Conservation (phyloP, 225 moss, liverwort and hornwort genomes). For the Marchantia paleacea region DNA sequence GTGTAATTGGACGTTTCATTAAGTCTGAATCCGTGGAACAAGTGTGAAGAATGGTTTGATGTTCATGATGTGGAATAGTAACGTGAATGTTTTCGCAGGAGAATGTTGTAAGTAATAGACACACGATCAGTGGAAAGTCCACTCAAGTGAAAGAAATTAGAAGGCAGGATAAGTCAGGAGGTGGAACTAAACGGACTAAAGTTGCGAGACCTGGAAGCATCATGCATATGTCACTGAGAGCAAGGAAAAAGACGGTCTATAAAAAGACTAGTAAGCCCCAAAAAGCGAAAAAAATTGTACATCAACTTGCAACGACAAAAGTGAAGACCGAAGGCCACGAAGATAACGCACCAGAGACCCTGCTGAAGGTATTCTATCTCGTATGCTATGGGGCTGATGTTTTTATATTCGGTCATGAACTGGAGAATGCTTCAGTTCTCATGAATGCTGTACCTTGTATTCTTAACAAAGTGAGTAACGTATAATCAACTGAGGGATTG, state of each 20-base stretch:
- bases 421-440: too few species aligned
- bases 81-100: background rate
- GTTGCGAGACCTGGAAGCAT: background rate
- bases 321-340: constrained; percentile 1
- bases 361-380: background rate
- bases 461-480: too few species aligned
- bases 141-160: background rate
- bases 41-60: too few species aligned
- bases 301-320: background rate
- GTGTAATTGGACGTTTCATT: too few species aligned
- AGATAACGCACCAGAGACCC: background rate
- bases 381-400: too few species aligned
- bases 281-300: background rate
- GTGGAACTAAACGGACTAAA: background rate
- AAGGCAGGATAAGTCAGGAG: background rate
- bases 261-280: too few species aligned
- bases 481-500: too few species aligned
- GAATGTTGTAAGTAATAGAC: background rate
- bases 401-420: too few species aligned
- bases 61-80: background rate
- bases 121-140: background rate
- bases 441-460: too few species aligned
- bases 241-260: constrained; percentile 6
- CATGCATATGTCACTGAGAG: constrained; percentile 16
- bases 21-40: too few species aligned